Conservation (phyloP, 2,329 filamentous ascomycete species). For the Teratosphaeria viscida region DNA sequence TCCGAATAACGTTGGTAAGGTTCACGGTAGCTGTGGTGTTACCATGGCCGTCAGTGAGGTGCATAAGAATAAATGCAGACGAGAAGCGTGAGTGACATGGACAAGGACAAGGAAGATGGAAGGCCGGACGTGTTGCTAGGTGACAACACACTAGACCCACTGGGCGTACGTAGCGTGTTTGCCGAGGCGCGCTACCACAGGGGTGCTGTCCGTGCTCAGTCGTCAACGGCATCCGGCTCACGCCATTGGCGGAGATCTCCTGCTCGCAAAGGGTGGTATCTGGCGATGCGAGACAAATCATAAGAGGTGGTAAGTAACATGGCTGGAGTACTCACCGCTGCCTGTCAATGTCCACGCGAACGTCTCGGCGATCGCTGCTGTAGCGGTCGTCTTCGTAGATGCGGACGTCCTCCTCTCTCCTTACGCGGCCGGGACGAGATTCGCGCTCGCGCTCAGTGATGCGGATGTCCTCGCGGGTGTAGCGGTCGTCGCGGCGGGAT, state of each 20-base stretch:
- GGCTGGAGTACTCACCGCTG: slow-evolving; percentile 35
- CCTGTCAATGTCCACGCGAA: slow-evolving; percentile 32
- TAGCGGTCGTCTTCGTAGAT: slow-evolving; percentile 30
- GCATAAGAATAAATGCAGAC: slow-evolving; percentile 4
- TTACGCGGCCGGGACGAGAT: slow-evolving; percentile 48
- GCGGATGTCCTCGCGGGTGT: slow-evolving; percentile 73
- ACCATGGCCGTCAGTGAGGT: slow-evolving; percentile 12
- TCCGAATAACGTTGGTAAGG: slow-evolving; percentile 49
- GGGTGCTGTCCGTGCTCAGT: slow-evolving; percentile 6
- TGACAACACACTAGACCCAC: slow-evolving; percentile 23
- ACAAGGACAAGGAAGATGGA: slow-evolving; percentile 16
- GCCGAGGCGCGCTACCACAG: slow-evolving; percentile 22
- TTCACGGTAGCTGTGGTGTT: slow-evolving; percentile 42
- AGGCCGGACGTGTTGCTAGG: slow-evolving; percentile 17
- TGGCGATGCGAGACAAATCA: neutral
- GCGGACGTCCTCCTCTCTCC: slow-evolving; percentile 31
- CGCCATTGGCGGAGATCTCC: neutral
- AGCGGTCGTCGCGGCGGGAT: slow-evolving; percentile 55
- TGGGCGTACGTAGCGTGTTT: slow-evolving; percentile 21
- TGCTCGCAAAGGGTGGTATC: neutral
- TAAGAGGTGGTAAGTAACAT: slow-evolving; percentile 1
- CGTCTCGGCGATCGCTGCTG: slow-evolving; percentile 15
- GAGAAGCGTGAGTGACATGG: slow-evolving; percentile 11
- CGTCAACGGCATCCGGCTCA: neutral
- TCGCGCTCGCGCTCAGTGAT: slow-evolving; percentile 67